phyloP scores from a whole-genome alignment of 371 early-diverging fungal genomes.

The Blakeslea trispora region DNA sequence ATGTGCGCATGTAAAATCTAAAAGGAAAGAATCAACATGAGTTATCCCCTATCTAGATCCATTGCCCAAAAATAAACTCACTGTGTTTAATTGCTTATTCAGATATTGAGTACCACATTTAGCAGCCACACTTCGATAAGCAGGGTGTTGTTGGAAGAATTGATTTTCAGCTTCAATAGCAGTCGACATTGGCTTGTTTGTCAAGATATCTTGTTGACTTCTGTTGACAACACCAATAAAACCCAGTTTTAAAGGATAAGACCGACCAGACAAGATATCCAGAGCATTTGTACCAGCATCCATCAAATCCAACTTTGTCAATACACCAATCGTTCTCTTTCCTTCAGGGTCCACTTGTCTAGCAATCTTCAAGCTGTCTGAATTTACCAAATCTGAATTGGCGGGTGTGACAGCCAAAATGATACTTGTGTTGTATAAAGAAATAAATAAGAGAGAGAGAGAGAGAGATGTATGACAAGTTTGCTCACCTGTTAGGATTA shows the following conservation, averaged over 20 bases:
- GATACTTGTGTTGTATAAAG: no score
- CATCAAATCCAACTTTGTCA: constrained; percentile 95
- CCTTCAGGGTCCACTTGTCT: constrained; percentile 89
- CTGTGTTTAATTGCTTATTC: constrained; percentile 33
- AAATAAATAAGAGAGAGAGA: no score
- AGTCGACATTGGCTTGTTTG: constrained; percentile 78
- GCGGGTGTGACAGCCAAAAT: constrained; percentile 94
- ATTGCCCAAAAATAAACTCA: no score
- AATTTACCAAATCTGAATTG: constrained; percentile 90
- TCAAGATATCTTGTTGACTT: constrained; percentile 83
- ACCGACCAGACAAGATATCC: constrained; percentile 81
- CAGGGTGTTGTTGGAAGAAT: constrained; percentile 84
- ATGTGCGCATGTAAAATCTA: constrained; percentile 80
- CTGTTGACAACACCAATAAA: constrained; percentile 91
- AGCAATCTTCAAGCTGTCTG: constrained; percentile 92
- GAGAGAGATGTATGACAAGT: no score
- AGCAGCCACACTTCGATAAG: constrained; percentile 78
- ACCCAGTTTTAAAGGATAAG: constrained; percentile 81
- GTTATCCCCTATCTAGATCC: no score
- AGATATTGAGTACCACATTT: constrained; percentile 60
- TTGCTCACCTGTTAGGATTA: constrained; percentile 81
- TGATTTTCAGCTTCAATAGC: constrained; percentile 76
- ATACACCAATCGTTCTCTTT: constrained; percentile 84
- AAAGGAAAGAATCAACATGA: no score
- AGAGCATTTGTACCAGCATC: constrained; percentile 90